Base-by-base conservation (phyloP, 2,329 filamentous ascomycete genomes). In the Chaetomium globosum region DNA sequence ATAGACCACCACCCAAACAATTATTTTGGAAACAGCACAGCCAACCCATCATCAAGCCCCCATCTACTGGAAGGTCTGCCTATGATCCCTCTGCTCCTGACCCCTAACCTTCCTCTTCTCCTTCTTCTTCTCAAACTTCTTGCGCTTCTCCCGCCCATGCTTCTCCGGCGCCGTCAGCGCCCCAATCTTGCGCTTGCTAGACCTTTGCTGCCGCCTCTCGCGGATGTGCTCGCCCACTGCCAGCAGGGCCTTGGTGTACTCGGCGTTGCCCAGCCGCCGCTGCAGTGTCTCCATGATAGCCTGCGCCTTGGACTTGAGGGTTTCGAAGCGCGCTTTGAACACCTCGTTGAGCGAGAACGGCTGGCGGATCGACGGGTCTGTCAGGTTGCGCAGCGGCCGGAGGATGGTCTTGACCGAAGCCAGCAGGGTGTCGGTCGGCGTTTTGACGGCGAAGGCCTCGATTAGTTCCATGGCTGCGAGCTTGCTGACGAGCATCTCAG, bases 121-220 rank as follows among this genome's bases (percentile, higher is more conserved):
- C 80, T 89, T 93, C 82, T 95, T 95, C 81, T 89, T 87, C 75
- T 95, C 92, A 68, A 90, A 84, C 81, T 89, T 93, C 81, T 89
- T 91, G 75, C 85, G 87, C 87, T 97, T 97, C 71, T 90, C 88
- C 73, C 84, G 82, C 31, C 88, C 91, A 72, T 88, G 87, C 74
- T 83, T 89, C 79, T 95, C 94, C 1, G 95, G 95, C 73, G 90
- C 86, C 58, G 85, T 85, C 28, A 99, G 88, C 12, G 91, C 91
- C 75, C 96, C 93, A 69, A 98, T 91, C 78, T 92, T 91, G 73
- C 95, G 86, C 85, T 99, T 99, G 69, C 84, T 86, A 61, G 89
- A 87, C 69, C 96, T 82, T 73, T 88, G 86, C 74, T 92, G 87
- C 70, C 95, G 83, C 73, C 89, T 87, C 69, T 84, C 83, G 73